Evolutionary conservation across 2,329 filamentous ascomycete genomes (phyloP).

Genomic region (Fusarium sp.): DNA sequence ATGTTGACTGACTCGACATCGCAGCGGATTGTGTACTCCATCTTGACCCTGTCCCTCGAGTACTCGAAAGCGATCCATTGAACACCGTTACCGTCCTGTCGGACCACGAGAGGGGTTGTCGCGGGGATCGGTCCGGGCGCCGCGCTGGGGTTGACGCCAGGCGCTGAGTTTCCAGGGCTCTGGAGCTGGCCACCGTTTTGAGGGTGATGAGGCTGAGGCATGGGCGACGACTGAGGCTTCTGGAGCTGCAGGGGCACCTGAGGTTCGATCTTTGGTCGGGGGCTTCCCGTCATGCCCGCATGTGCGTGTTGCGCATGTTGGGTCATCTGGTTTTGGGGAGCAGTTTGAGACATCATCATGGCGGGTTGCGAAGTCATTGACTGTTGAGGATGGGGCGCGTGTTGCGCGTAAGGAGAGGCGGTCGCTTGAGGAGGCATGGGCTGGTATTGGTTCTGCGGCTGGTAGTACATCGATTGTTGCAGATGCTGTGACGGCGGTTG

Average conservation of each 20-base stretch:
- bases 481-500: slow-evolving; percentile 83
- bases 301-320: slow-evolving; percentile 70
- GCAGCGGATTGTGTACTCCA: slow-evolving; percentile 99
- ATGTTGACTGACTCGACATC: slow-evolving; percentile 97
- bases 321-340: slow-evolving; percentile 68
- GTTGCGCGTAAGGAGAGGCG: slow-evolving; percentile 72
- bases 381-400: slow-evolving; percentile 62
- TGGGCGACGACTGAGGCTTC: slow-evolving; percentile 61
- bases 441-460: slow-evolving; percentile 70
- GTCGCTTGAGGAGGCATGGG: slow-evolving; percentile 74
- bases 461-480: slow-evolving; percentile 84
- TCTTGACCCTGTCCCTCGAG: slow-evolving; percentile 95
- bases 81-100: slow-evolving; percentile 95
- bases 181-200: slow-evolving; percentile 55
- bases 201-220: slow-evolving; percentile 53
- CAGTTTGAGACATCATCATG: slow-evolving; percentile 75
- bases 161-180: slow-evolving; percentile 52
- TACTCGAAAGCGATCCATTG: slow-evolving; percentile 99
- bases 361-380: slow-evolving; percentile 73
- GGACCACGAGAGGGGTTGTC: slow-evolving; percentile 92
- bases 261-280: slow-evolving; percentile 72
- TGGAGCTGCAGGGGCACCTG: slow-evolving; percentile 73
- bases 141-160: slow-evolving; percentile 84
- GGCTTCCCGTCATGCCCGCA: slow-evolving; percentile 70
- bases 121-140: slow-evolving; percentile 97